These are phyloP conservation scores for Asterochloris sp. DNA, from an alignment of 139 green algal species.

Conservation along the genomic window DNA sequence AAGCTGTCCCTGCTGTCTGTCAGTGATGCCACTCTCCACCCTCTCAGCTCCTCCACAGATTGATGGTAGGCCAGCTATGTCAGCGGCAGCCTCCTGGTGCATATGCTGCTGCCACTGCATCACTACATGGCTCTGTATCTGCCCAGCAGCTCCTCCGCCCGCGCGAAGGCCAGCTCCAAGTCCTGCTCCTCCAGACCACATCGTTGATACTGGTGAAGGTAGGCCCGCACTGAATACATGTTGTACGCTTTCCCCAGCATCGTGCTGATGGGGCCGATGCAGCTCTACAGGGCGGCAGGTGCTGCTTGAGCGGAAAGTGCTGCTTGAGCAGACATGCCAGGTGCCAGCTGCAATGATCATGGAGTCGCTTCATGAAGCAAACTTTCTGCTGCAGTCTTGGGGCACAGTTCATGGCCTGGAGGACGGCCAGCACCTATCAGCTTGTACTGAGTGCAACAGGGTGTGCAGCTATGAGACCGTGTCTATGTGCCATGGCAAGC, in stretches of 20 bases:
- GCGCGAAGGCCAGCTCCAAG: constrained; percentile 58
- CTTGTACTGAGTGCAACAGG: not conserved
- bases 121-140: constrained; percentile 36
- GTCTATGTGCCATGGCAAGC: not conserved
- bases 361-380: too few relatives aligned
- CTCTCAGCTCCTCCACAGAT: too few relatives aligned
- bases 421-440: not conserved
- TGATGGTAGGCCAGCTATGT: too few relatives aligned
- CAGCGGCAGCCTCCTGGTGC: too few relatives aligned
- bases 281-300: constrained; percentile 27
- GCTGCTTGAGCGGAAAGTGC: not conserved
- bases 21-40: too few relatives aligned
- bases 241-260: constrained; percentile 46
- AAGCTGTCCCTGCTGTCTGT: too few relatives aligned
- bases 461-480: not conserved
- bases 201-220: constrained; percentile 75
- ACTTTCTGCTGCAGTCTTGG: not conserved
- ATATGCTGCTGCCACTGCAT: not conserved
- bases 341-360: not conserved
- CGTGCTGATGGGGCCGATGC: constrained; percentile 26
- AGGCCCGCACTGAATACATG: constrained; percentile 63
- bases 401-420: not conserved
- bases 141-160: constrained; percentile 58
- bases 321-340: not conserved
- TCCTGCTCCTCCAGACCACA: constrained; percentile 54